A percentile compares a stretch with the other conserved stretches of the same genome.
These are phyloP conservation scores for Termitomyces sp. DNA, from an alignment of 768 basidiomycete genomes.

Conservation along the genomic window DNA sequence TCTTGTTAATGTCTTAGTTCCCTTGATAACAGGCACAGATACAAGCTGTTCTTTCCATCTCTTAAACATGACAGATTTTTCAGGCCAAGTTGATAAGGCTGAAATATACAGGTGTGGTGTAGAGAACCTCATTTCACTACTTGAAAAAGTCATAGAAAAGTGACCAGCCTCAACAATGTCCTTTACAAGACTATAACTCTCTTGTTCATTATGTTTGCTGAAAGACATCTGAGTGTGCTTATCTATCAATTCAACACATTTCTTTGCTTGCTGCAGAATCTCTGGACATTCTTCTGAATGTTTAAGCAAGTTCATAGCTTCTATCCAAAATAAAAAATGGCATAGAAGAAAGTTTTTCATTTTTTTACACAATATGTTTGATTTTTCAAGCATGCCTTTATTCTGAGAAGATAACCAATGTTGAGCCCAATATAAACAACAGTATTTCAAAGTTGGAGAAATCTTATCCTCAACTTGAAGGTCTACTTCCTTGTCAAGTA, in stretches of 20 bases:
- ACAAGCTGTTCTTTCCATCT: background rate
- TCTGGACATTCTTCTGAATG: background rate
- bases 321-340: background rate
- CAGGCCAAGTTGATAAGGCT: background rate
- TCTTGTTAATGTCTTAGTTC: background rate
- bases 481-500: background rate
- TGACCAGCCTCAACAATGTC: background rate
- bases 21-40: background rate
- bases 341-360: background rate
- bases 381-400: too few relatives aligned
- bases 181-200: background rate
- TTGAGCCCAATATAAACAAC: background rate
- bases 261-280: background rate
- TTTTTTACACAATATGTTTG: background rate
- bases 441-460: background rate
- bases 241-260: background rate
- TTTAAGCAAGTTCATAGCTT: background rate
- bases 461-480: background rate
- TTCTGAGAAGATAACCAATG: background rate
- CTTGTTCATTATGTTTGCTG: background rate
- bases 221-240: background rate
- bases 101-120: background rate
- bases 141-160: background rate
- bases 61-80: background rate
- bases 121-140: background rate